Evolutionary conservation across 1,284 basidiomycete genomes (phyloP).

Genomic region (Cryptococcus sp.): DNA sequence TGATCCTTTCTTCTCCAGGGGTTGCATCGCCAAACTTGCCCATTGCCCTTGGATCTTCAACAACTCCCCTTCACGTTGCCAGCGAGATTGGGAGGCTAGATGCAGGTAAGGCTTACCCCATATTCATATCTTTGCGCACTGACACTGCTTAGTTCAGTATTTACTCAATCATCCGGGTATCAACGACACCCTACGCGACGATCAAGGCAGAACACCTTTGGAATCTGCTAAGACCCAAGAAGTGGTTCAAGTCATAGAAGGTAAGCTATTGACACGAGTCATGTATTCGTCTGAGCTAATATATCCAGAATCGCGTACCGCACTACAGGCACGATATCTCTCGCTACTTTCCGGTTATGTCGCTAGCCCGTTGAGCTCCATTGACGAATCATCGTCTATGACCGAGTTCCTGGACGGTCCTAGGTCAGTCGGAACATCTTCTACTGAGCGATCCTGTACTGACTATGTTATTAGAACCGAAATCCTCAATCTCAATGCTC

Average conservation of each 20-base stretch:
- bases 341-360: constrained; percentile 69
- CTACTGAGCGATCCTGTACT: neutral
- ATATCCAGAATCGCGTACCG: constrained; percentile 66
- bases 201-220: constrained; percentile 63
- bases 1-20: constrained; percentile 68
- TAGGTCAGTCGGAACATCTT: constrained; percentile 58
- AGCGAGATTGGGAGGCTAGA: constrained; percentile 74
- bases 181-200: constrained; percentile 74
- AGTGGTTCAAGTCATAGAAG: constrained; percentile 68
- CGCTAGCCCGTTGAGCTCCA: constrained; percentile 53
- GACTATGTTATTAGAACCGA: constrained; percentile 24
- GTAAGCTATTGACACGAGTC: constrained; percentile 48
- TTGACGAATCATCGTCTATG: constrained; percentile 33
- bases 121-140: neutral
- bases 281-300: neutral
- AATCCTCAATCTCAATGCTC: constrained; percentile 45
- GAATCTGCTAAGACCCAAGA: constrained; percentile 63
- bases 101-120: constrained; percentile 50
- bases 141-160: constrained; percentile 53
- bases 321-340: constrained; percentile 71
- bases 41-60: constrained; percentile 63
- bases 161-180: constrained; percentile 72
- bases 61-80: constrained; percentile 82
- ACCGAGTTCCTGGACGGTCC: constrained; percentile 53
- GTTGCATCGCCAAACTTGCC: constrained; percentile 51